These are phyloP conservation scores for Peniophora sp. DNA, from an alignment of 1,284 basidiomycete species.

Conservation along the genomic window DNA sequence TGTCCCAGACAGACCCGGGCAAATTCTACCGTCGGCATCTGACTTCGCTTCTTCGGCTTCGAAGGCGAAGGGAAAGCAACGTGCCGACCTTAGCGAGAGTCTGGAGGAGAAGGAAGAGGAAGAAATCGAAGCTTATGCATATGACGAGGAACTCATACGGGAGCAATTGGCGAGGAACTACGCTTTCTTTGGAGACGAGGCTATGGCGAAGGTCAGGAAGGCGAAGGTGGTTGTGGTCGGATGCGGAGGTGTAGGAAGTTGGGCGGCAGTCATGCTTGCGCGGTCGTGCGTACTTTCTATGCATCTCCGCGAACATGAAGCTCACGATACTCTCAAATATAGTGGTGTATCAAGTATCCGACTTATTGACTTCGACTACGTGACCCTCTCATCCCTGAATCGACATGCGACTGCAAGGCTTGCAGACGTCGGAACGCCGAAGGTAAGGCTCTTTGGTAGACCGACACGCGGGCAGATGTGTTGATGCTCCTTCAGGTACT, in stretches of 20 bases:
- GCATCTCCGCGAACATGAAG: background rate
- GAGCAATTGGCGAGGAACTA: slow-evolving; percentile 94
- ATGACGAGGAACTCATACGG: slow-evolving; percentile 70
- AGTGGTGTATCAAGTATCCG: slow-evolving; percentile 71
- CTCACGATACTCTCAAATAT: slow-evolving; percentile 5
- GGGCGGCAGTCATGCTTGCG: slow-evolving; percentile 91
- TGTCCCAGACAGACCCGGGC: background rate
- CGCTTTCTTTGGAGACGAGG: slow-evolving; percentile 88
- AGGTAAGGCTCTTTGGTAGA: slow-evolving; percentile 25
- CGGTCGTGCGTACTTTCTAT: slow-evolving; percentile 54
- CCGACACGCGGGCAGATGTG: too few species aligned
- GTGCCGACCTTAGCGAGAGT: slow-evolving; percentile 3
- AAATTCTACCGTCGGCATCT: background rate
- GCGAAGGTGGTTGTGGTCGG: slow-evolving; percentile 86
- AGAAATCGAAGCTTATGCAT: slow-evolving; percentile 23
- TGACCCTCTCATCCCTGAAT: slow-evolving; percentile 88
- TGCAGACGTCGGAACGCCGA: slow-evolving; percentile 89
- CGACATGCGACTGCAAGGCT: slow-evolving; percentile 90
- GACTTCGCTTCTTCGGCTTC: slow-evolving; percentile 1
- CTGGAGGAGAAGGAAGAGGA: too few species aligned
- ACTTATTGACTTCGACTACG: slow-evolving; percentile 87
- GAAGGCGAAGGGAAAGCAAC: slow-evolving; percentile 5
- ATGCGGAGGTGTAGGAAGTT: slow-evolving; percentile 94
- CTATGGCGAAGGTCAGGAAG: slow-evolving; percentile 74
- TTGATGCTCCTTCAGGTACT: too few species aligned